Evolutionary conservation across 179 eudicot genomes (phyloP).

Genomic region (Corrigiola litoralis): DNA sequence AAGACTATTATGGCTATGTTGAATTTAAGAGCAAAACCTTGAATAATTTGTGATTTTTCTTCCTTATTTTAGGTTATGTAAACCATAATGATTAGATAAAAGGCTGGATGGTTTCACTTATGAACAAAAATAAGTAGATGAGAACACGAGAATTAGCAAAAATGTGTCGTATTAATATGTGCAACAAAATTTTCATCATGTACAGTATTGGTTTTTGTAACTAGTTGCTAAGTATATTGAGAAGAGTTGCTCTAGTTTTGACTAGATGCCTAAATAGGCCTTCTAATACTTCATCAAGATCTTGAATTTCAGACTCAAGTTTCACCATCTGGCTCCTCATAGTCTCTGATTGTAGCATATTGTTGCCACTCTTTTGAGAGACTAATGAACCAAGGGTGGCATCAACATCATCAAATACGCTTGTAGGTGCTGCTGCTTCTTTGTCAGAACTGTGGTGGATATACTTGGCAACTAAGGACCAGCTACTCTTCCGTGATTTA

Average conservation of each 20-base stretch:
- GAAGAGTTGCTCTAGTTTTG: constrained; percentile 33
- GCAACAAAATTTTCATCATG: too few species aligned
- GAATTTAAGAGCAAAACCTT: too few species aligned
- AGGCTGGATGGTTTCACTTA: too few species aligned
- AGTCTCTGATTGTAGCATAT: background rate
- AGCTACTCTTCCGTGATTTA: too few species aligned
- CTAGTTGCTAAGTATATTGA: constrained; percentile 35
- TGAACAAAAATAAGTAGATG: too few species aligned
- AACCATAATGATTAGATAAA: too few species aligned
- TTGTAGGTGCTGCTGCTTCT: constrained; percentile 1
- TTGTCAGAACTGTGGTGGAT: constrained; percentile 4
- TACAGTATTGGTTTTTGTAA: too few species aligned
- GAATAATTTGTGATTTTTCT: too few species aligned
- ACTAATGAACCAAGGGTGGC: constrained; percentile 10
- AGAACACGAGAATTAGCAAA: too few species aligned
- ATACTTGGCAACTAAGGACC: constrained; percentile 26
- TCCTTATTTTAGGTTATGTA: too few species aligned
- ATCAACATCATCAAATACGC: constrained; percentile 27
- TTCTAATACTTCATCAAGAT: constrained; percentile 30
- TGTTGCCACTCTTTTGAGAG: constrained; percentile 16
- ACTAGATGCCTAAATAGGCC: constrained; percentile 33
- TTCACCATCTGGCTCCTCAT: constrained; percentile 20
- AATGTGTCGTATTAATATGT: too few species aligned
- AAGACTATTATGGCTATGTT: too few species aligned
- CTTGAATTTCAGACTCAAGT: constrained; percentile 26